Base-by-base conservation (phyloP, 768 basidiomycete genomes). In the Suillus cothurnatus region DNA sequence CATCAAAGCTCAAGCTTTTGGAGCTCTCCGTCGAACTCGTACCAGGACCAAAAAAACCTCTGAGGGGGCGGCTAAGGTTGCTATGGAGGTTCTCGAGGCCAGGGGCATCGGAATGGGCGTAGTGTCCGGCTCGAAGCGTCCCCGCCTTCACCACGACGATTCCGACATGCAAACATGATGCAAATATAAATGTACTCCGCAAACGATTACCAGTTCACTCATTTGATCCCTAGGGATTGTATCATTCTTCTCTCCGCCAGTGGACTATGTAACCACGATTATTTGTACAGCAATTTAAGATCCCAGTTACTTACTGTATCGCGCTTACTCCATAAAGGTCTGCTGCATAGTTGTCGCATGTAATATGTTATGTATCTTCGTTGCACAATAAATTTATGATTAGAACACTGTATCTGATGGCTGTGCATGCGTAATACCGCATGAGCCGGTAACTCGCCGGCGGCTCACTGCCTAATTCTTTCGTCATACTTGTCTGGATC, bases 1-100 rank as follows among this genome's bases (percentile, higher is more conserved):
- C 64, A 93, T 95, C 79, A 95, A 94, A 79, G 93, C 93, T 50
- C 92, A 94, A 74, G 89, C 93, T 45, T 95, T 94, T 74, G 93
- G 93, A 38, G 91, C 91, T 23, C 80, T 93, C 68, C 89, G 93
- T 61, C 84, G 93, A 75, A 90, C 92, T 62, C 86, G 93, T 65
- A 83, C 89, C 50, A 84, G 90, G 66, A 84, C 86, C 60, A 94
- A 90, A 81, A 89, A 86, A 76, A 79, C 86, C 43, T 85, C 90
- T 50, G 92, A 92, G 67, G 88, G 79, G 47, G 86, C 90, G 38
- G 89, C 87, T 67, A 85, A 83, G 74, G 89, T 90, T 66, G 91
- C 92, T 4, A 84, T 91, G 77, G 89, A 93, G 76, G 90, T 91
- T n/a, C 80, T 94, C 57, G 89, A 92, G 77, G 87, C 92, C 61